Evolutionary conservation across 768 basidiomycete genomes (phyloP), one percentile per base, ranked within the genome.

Genomic region (Rhodotorula sphaerocarpa): DNA sequence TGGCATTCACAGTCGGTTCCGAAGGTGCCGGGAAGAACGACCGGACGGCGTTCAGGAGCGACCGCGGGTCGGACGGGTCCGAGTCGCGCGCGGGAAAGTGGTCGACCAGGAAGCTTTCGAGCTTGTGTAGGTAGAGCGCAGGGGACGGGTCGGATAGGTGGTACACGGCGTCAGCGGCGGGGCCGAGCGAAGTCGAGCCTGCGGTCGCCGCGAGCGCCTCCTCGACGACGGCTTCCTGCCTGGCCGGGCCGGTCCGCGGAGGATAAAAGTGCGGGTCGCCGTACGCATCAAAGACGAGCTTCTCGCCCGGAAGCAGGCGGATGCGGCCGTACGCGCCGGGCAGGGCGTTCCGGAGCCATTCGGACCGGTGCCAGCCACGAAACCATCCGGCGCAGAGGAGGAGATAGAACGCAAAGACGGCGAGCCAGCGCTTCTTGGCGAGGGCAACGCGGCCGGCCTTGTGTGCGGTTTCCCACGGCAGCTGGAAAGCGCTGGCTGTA

Each of bases 1-100:
- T 1, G 28, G 57, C 31, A 23, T 23, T 46, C 34, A 5, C 27
- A 50, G 33, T 48, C 12, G 20, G 31, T 21, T 51, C 7, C 28
- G 39, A 31, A 18, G 50, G 14, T n/a, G 63, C 42, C 12, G 70
- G 70, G 31, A 68, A 57, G 61, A 57, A 70, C 6, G 55, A 55
- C 21, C 66, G 70, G 20, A 70, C 46, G 30, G 57, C 56, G 60
- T 53, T 56, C 51, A 67, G 28, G 55, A 70, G 66, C 4, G 66
- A 65, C 41, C 51, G 9, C 1, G 66, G 66, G 43, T 67, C 53
- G 15, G 30, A 20, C 11, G 44, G 34, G 59, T 65, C 44, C 3
- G 45, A n/a, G 50, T 67, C 63, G 45, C 41, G 9, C 5, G 66
- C 25, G 1, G 66, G 65, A 44, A 70, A 67, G 47, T 62, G 50